Conservation (phyloP, 148 eudicot species). For the Dianthus caryophyllus region DNA sequence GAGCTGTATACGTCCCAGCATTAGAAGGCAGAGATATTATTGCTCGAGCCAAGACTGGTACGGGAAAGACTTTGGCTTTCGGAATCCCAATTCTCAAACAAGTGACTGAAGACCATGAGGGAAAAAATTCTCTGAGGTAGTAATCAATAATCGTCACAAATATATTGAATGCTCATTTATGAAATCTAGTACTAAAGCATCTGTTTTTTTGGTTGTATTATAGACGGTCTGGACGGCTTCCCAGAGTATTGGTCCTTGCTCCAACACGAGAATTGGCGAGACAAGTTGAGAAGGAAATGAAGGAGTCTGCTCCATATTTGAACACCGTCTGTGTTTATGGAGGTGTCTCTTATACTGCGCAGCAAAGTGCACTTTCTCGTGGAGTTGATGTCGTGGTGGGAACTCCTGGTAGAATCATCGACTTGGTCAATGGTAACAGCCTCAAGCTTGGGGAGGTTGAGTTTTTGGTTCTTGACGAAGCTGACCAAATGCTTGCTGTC, state of each 20-base stretch:
- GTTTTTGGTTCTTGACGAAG: slow-evolving; percentile 91
- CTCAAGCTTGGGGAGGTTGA: slow-evolving; percentile 80
- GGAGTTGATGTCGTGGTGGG: slow-evolving; percentile 98
- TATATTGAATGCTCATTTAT: not conserved
- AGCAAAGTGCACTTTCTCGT: slow-evolving; percentile 74
- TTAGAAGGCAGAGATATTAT: slow-evolving; percentile 77
- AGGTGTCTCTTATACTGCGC: slow-evolving; percentile 74
- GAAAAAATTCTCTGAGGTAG: slow-evolving; percentile 55
- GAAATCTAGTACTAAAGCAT: not conserved
- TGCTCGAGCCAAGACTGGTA: slow-evolving; percentile 98
- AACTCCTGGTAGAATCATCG: slow-evolving; percentile 96
- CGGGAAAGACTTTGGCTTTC: slow-evolving; percentile 94
- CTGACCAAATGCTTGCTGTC: slow-evolving; percentile 99
- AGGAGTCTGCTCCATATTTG: slow-evolving; percentile 92
- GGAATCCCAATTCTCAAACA: slow-evolving; percentile 87
- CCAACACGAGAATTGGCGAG: slow-evolving; percentile 94
- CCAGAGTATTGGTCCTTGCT: slow-evolving; percentile 80
- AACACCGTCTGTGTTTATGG: slow-evolving; percentile 94
- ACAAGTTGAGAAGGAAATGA: slow-evolving; percentile 95
- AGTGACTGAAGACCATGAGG: slow-evolving; percentile 50
- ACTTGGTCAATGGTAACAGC: slow-evolving; percentile 60
- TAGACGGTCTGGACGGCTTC: slow-evolving; percentile 81
- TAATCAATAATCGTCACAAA: not conserved
- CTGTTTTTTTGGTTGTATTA: slow-evolving; percentile 17
- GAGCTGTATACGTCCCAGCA: slow-evolving; percentile 75